Evolutionary conservation across 768 basidiomycete genomes (phyloP), one percentile per base, ranked within the genome.

Genomic region (Suillus hirtellus): DNA sequence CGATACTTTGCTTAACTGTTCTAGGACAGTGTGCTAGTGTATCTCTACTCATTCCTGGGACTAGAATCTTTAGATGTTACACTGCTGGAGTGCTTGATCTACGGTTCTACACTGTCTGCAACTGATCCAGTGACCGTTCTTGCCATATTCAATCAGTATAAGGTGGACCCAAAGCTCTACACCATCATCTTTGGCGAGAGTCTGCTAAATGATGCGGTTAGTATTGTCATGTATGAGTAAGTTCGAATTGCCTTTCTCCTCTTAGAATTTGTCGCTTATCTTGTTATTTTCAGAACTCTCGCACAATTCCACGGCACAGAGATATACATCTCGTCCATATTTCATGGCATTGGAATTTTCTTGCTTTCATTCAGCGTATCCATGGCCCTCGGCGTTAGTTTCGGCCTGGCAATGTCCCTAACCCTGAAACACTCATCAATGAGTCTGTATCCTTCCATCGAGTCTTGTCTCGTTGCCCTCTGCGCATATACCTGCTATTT

Each of bases 161-260:
- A 98, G 74, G 96, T 99, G 69, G 97, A 99, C 76, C 96, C 97
- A 0, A 98, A 99, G 73, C 82, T 99, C 10, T 99, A 99, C 78
- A 91, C 89, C 52, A 86, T 99, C 76, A 99, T 99, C 67, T 99
- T 99, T 71, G 97, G 97, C 34, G 97, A 99, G 76, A 92, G 89
- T 76, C 82, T 99, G 63, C 79, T 99, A 64, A 99, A 99, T 78
- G 97, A 99, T 81, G 97, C 97, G 21, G 97, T 99, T 71, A 95
- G 93, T 84, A 99, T 99, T 80, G 96, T 99, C 76, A 95, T 99
- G 92, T 99, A 99, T 77, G 97, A 99, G 95, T 98, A 75, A 82
- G 95, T 90, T 64, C 2, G 37, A 7, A 21, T 17, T 12, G 31
- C 59, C 35, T 46, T 53, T 58, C 11, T 55, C 44, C 38, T 55